Evolutionary conservation across 768 basidiomycete species (phyloP).

Genomic region (Collybia nuda): DNA sequence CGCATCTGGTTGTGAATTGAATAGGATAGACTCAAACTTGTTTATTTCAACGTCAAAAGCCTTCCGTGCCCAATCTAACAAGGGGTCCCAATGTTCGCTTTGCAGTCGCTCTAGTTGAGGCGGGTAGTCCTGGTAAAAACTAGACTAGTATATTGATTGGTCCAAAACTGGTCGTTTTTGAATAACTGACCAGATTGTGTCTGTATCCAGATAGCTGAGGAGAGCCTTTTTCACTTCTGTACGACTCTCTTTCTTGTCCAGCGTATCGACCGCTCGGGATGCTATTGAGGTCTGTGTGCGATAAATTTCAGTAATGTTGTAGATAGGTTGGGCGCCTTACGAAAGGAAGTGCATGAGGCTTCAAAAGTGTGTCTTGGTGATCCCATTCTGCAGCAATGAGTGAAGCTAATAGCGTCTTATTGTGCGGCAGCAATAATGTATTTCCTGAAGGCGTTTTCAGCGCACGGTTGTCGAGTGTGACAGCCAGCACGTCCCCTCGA

Average conservation of each 20-base stretch:
- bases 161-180: not conserved
- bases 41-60: constrained; percentile 68
- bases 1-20: constrained; percentile 65
- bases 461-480: constrained; percentile 80
- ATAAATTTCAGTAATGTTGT: not conserved
- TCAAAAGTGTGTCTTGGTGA: constrained; percentile 80
- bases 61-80: constrained; percentile 75
- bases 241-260: constrained; percentile 56
- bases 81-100: constrained; percentile 82
- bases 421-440: constrained; percentile 64
- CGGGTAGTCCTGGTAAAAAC: constrained; percentile 83
- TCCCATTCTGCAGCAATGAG: constrained; percentile 98
- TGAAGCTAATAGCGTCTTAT: constrained; percentile 73
- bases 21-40: constrained; percentile 71
- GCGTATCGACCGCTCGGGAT: constrained; percentile 84
- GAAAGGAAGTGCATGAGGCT: constrained; percentile 90
- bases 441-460: constrained; percentile 91
- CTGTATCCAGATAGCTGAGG: constrained; percentile 88
- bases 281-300: constrained; percentile 78
- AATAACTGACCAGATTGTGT: constrained; percentile 77
- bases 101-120: constrained; percentile 77
- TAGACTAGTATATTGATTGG: constrained; percentile 25
- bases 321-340: constrained; percentile 37
- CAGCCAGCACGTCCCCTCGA: constrained; percentile 47
- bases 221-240: constrained; percentile 65